Evolutionary conservation across 768 basidiomycete species (phyloP), one percentile per base, ranked within the genome.

Genomic region (Galerina sulciceps): DNA sequence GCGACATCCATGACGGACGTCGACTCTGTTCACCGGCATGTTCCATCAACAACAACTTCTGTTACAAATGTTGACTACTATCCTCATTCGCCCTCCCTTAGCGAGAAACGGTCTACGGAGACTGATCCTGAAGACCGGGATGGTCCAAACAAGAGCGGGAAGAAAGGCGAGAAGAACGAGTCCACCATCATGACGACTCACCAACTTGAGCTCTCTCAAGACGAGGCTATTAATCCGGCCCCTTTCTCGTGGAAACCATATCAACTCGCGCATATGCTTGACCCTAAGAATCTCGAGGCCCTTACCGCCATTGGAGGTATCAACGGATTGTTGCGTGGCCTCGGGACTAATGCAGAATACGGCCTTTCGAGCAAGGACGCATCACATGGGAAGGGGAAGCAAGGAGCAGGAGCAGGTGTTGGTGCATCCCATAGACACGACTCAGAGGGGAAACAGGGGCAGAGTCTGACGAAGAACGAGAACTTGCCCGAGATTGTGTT

Each of bases 211-310:
- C 69, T 77, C 10, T 74, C 73, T 17, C 75, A 78, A 57, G 77
- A 79, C 58, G 71, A 69, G 26, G 71, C 68, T 20, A 66, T 76
- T 34, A 83, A 95, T 69, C 84, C 88, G 1, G 72, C 83, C 1
- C 92, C 93, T 0, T 97, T 96, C 72, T 70, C 68, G 10, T 87
- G 88, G 67, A 87, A 86, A 55, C 93, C 96, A 0, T 84, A 81
- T 59, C 77, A 81, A 49, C 86, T 98, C 14, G 96, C 96, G 1
- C 84, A 86, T 59, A 83, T 97, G 53, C 86, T 99, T 37, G 96
- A 99, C 69, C 94, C 95, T 9, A 98, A 97, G 75, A 88, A 79
- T 61, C 62, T 95, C 10, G 81, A 88, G 2, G 70, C 79, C 13
- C 81, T 99, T 34, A 77, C 77, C 15, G 73, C 72, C 10, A 79